These are phyloP conservation scores for Candida silvatica DNA, from an alignment of 805 yeast species.

Conservation along the genomic window DNA sequence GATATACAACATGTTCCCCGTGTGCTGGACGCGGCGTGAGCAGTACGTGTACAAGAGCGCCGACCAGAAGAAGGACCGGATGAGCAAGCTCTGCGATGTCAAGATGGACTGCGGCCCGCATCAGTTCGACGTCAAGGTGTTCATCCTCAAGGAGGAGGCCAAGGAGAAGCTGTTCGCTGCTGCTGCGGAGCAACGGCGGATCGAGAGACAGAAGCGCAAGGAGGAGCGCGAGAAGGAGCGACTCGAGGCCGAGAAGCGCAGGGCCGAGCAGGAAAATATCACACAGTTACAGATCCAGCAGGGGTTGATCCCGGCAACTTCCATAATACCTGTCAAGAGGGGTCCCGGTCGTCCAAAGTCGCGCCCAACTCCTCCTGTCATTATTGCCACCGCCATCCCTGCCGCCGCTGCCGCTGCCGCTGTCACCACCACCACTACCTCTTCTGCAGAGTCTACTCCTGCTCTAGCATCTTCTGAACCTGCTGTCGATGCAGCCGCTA, in stretches of 20 bases:
- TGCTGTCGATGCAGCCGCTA: too few species aligned
- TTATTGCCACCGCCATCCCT: background rate
- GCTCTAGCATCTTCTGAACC: too few species aligned
- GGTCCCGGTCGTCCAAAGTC: too few species aligned
- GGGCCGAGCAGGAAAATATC: conserved; percentile 5
- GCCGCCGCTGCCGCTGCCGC: background rate
- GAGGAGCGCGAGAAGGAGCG: conserved; percentile 22
- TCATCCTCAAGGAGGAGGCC: conserved; percentile 77
- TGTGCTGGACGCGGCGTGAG: conserved; percentile 56
- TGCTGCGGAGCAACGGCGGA: conserved; percentile 22
- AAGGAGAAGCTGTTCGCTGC: conserved; percentile 35
- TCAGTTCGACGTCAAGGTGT: conserved; percentile 63
- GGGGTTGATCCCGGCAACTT: background rate
- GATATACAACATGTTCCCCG: conserved; percentile 61
- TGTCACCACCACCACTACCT: background rate
- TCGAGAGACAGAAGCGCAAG: conserved; percentile 24
- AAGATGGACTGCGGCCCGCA: conserved; percentile 76
- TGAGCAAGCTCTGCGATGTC: conserved; percentile 84
- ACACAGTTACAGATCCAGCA: background rate
- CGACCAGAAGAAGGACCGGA: conserved; percentile 57
- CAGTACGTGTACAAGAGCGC: conserved; percentile 40
- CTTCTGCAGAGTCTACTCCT: background rate
- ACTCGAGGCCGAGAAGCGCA: conserved; percentile 9
- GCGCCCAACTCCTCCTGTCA: background rate
- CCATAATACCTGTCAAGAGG: too few species aligned